These are phyloP conservation scores for Betula pendula DNA, from an alignment of 306 rosid genomes.

Conservation along the genomic window DNA sequence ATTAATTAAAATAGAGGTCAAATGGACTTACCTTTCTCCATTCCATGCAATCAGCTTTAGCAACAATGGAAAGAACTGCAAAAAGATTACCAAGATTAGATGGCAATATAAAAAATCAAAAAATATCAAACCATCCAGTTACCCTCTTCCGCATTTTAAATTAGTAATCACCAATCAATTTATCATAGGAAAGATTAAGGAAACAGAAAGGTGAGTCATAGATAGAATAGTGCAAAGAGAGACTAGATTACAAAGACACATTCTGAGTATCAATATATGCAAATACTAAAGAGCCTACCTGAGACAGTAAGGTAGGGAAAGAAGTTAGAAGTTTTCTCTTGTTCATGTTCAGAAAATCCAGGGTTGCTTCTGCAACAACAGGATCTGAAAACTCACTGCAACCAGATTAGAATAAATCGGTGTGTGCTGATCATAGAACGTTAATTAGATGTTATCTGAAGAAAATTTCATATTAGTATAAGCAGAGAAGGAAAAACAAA, in stretches of 20 bases:
- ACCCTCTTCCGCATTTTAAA: neutral
- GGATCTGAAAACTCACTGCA: conserved; percentile 97
- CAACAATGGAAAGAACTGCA: conserved; percentile 94
- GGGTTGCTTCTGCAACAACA: conserved; percentile 75
- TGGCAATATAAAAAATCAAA: neutral
- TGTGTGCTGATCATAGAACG: conserved; percentile 7
- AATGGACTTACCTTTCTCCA: conserved; percentile 67
- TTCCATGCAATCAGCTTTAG: conserved; percentile 94
- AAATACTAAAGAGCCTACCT: conserved; percentile 43
- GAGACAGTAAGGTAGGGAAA: conserved; percentile 85
- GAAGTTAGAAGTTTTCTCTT: conserved; percentile 63
- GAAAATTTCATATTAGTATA: neutral
- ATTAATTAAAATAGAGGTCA: neutral
- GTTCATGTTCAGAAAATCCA: conserved; percentile 74
- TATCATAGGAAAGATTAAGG: neutral
- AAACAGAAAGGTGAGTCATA: neutral
- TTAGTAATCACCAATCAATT: neutral
- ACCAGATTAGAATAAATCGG: conserved; percentile 30
- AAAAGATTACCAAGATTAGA: conserved; percentile 33
- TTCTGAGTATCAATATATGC: neutral
- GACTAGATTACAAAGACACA: neutral
- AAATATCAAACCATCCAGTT: neutral
- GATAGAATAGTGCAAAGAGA: neutral
- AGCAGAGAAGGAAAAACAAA: neutral
- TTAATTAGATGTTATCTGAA: neutral